Percentiles rank a stretch among this genome's conserved stretches.
Conservation (phyloP, 345 rosid genomes). For the Geranium brycei region DNA sequence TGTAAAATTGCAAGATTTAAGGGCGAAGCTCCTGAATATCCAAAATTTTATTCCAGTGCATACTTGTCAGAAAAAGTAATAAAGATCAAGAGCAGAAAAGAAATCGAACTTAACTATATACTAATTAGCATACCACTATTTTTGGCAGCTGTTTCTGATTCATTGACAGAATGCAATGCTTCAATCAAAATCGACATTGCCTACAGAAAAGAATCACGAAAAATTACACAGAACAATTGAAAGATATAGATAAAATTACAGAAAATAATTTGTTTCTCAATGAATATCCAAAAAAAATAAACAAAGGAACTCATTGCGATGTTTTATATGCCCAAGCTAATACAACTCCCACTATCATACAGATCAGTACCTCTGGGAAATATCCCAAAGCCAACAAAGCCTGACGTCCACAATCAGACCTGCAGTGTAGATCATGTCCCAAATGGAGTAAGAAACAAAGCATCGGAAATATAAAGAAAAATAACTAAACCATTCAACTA, state of each 20-base stretch:
- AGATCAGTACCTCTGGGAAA: slow-evolving; percentile 70
- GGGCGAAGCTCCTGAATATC: slow-evolving; percentile 68
- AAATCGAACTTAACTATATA: slow-evolving; percentile 8
- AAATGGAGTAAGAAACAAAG: slow-evolving; percentile 8
- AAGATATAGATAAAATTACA: background rate
- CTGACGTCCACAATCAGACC: slow-evolving; percentile 91
- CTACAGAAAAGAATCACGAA: slow-evolving; percentile 21
- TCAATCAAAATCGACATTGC: slow-evolving; percentile 69
- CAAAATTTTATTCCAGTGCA: slow-evolving; percentile 18
- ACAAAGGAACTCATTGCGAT: background rate
- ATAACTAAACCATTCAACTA: slow-evolving; percentile 1
- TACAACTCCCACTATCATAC: background rate
- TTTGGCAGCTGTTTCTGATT: slow-evolving; percentile 51
- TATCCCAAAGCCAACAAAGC: slow-evolving; percentile 66
- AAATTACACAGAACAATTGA: slow-evolving; percentile 7
- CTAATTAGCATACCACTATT: slow-evolving; percentile 36
- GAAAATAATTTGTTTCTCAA: too few relatives aligned
- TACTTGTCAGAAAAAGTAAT: too few relatives aligned
- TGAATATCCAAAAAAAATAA: too few relatives aligned
- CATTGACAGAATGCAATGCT: slow-evolving; percentile 73
- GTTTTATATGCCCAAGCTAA: background rate
- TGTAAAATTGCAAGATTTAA: slow-evolving; percentile 87
- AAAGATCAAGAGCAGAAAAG: too few relatives aligned
- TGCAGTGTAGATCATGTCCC: slow-evolving; percentile 13
- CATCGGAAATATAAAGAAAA: slow-evolving; percentile 9